Evolutionary conservation across 1,284 basidiomycete genomes (phyloP).

Genomic region (Rhodotorula sp.): DNA sequence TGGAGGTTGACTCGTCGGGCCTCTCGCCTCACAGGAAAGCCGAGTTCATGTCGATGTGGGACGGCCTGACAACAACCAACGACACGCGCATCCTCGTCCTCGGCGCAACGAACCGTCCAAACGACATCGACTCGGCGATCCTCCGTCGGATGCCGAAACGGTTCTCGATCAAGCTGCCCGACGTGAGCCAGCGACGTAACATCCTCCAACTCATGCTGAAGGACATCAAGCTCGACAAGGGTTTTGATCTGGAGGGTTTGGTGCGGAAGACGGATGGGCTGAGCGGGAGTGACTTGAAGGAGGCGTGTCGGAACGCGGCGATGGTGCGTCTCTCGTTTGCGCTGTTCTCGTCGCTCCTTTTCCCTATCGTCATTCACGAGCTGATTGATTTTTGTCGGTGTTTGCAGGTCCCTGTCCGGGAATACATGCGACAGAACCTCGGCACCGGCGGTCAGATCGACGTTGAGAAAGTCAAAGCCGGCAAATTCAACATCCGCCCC

Average conservation of each 20-base stretch:
- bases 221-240: conserved; percentile 66
- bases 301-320: conserved; percentile 76
- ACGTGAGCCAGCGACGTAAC: conserved; percentile 74
- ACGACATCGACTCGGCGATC: conserved; percentile 86
- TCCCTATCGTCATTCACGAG: too few relatives aligned
- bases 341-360: neutral
- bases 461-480: conserved; percentile 31
- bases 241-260: conserved; percentile 66
- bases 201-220: conserved; percentile 87
- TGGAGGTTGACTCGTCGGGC: neutral
- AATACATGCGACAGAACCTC: conserved; percentile 60
- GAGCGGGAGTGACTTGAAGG: conserved; percentile 89
- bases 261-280: conserved; percentile 72
- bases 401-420: conserved; percentile 82
- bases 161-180: conserved; percentile 85
- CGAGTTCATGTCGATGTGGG: conserved; percentile 99
- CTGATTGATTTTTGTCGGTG: too few relatives aligned
- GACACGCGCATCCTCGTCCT: conserved; percentile 80
- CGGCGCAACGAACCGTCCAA: conserved; percentile 92
- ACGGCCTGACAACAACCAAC: conserved; percentile 81
- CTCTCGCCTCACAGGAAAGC: conserved; percentile 62
- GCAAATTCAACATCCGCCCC: conserved; percentile 36
- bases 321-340: conserved; percentile 42
- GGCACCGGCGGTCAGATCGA: conserved; percentile 33
- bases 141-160: conserved; percentile 96